phyloP scores from a whole-genome alignment of 306 rosid genomes.

The Vigna radiata region DNA sequence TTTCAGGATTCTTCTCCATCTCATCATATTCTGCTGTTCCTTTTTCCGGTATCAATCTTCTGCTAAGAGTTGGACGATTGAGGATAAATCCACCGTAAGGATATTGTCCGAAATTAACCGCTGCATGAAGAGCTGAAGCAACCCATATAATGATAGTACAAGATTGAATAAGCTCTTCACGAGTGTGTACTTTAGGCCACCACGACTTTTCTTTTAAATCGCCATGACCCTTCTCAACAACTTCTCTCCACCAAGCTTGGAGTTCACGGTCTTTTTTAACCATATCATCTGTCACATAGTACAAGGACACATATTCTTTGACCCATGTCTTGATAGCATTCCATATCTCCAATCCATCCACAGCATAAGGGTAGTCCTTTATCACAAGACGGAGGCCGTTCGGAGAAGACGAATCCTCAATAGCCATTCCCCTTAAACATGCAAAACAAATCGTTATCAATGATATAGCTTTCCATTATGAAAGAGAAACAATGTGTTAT shows the following conservation, averaged over 20 bases:
- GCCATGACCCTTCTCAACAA: constrained; percentile 38
- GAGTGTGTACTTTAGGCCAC: constrained; percentile 41
- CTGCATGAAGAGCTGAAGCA: constrained; percentile 42
- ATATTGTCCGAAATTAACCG: constrained; percentile 45
- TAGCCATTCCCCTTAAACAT: constrained; percentile 40
- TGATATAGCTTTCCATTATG: too few relatives aligned
- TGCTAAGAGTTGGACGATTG: constrained; percentile 67
- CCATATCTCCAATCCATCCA: constrained; percentile 45
- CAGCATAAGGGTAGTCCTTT: constrained; percentile 46
- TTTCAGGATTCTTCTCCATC: constrained; percentile 46
- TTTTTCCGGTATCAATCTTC: constrained; percentile 59
- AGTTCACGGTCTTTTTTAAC: constrained; percentile 56
- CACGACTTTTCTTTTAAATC: constrained; percentile 27
- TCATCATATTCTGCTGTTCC: constrained; percentile 62
- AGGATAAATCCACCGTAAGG: constrained; percentile 50
- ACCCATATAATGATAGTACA: constrained; percentile 30
- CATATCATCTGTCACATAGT: constrained; percentile 42
- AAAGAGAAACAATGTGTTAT: too few relatives aligned
- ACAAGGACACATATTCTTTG: constrained; percentile 21
- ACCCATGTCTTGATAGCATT: constrained; percentile 42
- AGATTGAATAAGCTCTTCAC: constrained; percentile 14
- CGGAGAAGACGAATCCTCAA: constrained; percentile 35
- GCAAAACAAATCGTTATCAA: not conserved
- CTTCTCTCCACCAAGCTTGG: constrained; percentile 58
- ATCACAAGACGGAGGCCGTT: constrained; percentile 38